Percentiles rank a stretch among this genome's conserved stretches.
Evolutionary conservation across 257 asterid species (phyloP).

Genomic region (Haberlea rhodopensis): DNA sequence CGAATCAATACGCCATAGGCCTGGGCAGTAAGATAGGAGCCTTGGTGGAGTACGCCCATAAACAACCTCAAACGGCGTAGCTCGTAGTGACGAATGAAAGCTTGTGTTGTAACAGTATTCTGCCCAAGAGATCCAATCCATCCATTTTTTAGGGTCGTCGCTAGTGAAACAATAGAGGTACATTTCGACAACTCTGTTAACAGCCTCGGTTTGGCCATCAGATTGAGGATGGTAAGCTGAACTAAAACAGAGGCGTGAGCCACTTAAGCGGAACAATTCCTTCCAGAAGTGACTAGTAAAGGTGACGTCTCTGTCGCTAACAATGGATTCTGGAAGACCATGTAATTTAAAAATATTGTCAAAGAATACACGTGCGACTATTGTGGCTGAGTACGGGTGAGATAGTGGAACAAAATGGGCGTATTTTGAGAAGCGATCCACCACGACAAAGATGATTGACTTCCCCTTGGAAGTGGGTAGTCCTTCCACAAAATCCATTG

Average conservation of each 20-base stretch:
- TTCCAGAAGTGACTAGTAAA: background rate
- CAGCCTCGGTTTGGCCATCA: background rate
- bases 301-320: background rate
- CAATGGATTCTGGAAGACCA: background rate
- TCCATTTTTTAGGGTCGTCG: background rate
- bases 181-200: background rate
- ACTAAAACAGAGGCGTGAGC: background rate
- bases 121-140: background rate
- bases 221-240: background rate
- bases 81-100: background rate
- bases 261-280: background rate
- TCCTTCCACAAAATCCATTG: background rate
- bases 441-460: background rate
- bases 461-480: background rate
- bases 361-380: background rate
- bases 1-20: background rate
- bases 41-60: background rate
- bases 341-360: background rate
- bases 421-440: background rate
- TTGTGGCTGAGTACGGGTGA: background rate
- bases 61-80: background rate
- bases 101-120: background rate
- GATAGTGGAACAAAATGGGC: background rate
- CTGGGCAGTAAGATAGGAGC: background rate
- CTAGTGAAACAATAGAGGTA: background rate